Evolutionary conservation across 345 rosid species (phyloP).

Genomic region (Bruguiera sexangula): DNA sequence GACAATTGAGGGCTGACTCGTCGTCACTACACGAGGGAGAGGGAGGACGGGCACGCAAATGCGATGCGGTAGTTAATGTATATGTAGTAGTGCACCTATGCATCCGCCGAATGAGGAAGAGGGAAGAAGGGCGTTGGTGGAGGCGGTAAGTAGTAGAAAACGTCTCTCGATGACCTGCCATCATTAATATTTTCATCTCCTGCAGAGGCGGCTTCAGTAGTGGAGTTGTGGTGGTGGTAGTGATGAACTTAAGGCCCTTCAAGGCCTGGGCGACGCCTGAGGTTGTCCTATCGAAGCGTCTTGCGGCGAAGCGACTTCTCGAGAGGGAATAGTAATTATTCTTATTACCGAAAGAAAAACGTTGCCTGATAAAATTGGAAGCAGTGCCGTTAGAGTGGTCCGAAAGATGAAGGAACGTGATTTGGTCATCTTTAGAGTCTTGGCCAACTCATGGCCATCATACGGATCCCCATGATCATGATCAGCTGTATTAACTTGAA

Average conservation of each 20-base stretch:
- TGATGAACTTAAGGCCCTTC: constrained; percentile 80
- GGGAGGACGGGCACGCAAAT: too few relatives aligned
- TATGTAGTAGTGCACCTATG: constrained; percentile 43
- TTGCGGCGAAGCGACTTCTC: constrained; percentile 35
- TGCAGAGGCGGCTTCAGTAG: too few relatives aligned
- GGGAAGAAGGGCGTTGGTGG: constrained; percentile 53
- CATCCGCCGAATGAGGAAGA: constrained; percentile 72
- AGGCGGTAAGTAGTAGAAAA: constrained; percentile 51
- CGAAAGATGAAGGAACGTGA: constrained; percentile 44
- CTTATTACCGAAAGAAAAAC: constrained; percentile 32
- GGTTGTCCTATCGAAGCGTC: constrained; percentile 57
- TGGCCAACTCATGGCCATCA: constrained; percentile 68
- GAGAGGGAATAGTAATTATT: constrained; percentile 23
- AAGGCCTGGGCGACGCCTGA: constrained; percentile 88
- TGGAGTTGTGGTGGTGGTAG: constrained; percentile 40
- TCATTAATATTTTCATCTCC: constrained; percentile 24
- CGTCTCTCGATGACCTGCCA: constrained; percentile 73
- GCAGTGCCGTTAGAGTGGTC: constrained; percentile 39
- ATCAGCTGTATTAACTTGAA: too few relatives aligned
- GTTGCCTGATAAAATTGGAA: constrained; percentile 48
- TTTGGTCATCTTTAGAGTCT: constrained; percentile 51
- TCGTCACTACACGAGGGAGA: too few relatives aligned
- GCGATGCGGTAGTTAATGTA: too few relatives aligned
- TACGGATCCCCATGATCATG: neutral
- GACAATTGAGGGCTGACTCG: too few relatives aligned